A percentile compares a stretch with the other conserved stretches of the same genome.
Conservation (phyloP, 129 eudicot genomes). For the Chrysanthemum makinoi region DNA sequence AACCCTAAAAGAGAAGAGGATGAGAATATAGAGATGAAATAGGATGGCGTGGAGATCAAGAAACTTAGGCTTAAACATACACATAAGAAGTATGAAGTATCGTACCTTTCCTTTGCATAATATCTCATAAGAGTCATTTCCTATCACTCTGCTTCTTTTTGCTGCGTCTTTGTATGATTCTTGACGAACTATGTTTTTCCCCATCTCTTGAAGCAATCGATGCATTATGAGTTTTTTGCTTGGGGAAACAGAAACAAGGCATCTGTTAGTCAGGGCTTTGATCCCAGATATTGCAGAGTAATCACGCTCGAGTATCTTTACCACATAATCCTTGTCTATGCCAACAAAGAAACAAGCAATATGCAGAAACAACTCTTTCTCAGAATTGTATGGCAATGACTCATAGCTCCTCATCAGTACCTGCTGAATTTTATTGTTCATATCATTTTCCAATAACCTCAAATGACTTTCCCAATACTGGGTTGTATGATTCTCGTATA, state of each 20-base stretch:
- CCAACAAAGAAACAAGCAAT: conserved; percentile 47
- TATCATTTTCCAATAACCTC: conserved; percentile 13
- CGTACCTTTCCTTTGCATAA: conserved; percentile 26
- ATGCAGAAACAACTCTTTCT: conserved; percentile 33
- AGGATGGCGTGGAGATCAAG: not conserved
- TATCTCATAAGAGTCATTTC: conserved; percentile 26
- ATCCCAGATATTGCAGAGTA: conserved; percentile 28
- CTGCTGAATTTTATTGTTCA: not conserved
- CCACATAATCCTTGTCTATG: conserved; percentile 18
- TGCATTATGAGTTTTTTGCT: conserved; percentile 33
- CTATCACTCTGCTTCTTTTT: conserved; percentile 32
- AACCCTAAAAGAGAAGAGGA: conserved; percentile 6
- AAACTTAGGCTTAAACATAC: not conserved
- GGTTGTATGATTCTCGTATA: not conserved
- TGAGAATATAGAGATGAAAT: not conserved
- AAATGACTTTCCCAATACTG: conserved; percentile 22
- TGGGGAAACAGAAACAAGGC: conserved; percentile 24
- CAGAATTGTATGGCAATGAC: conserved; percentile 16
- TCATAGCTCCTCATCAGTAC: conserved; percentile 17
- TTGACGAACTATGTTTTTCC: conserved; percentile 27
- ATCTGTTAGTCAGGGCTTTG: conserved; percentile 28
- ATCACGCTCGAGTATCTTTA: conserved; percentile 21
- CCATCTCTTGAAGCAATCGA: conserved; percentile 35
- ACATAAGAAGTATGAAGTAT: conserved; percentile 1
- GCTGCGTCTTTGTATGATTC: conserved; percentile 30